These are phyloP conservation scores for Pinus taeda DNA, from an alignment of 75 land plant species.

Conservation along the genomic window DNA sequence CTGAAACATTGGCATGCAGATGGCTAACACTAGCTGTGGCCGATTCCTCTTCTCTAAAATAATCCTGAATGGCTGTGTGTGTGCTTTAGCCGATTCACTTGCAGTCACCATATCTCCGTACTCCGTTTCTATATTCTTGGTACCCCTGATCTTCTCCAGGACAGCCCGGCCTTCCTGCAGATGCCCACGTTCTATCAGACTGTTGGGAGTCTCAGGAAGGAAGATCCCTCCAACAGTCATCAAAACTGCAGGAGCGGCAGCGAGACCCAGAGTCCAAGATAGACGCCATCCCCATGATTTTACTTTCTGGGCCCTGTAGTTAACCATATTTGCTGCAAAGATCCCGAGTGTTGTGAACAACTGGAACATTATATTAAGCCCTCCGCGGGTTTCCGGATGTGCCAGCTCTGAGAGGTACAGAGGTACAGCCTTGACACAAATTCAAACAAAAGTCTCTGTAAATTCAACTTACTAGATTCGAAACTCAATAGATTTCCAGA, in stretches of 20 bases:
- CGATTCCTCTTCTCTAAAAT: slow-evolving; percentile 60
- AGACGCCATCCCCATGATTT: slow-evolving; percentile 83
- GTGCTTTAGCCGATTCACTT: slow-evolving; percentile 51
- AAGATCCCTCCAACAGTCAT: slow-evolving; percentile 68
- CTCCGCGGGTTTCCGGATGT: slow-evolving; percentile 71
- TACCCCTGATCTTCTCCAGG: slow-evolving; percentile 69
- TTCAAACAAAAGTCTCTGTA: too few species aligned
- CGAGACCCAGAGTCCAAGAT: slow-evolving; percentile 56
- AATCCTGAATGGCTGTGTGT: slow-evolving; percentile 71
- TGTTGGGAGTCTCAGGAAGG: slow-evolving; percentile 81
- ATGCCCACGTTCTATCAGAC: slow-evolving; percentile 51
- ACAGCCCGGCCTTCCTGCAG: slow-evolving; percentile 44
- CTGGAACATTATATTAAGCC: slow-evolving; percentile 80
- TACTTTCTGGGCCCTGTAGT: slow-evolving; percentile 60
- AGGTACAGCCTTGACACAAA: slow-evolving; percentile 64
- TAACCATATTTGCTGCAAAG: slow-evolving; percentile 75
- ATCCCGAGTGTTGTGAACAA: slow-evolving; percentile 81
- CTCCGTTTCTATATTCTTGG: slow-evolving; percentile 55
- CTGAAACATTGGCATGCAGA: slow-evolving; percentile 78
- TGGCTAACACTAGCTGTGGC: slow-evolving; percentile 81
- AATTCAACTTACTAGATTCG: too few species aligned
- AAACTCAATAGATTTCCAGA: too few species aligned
- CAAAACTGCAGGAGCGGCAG: slow-evolving; percentile 61
- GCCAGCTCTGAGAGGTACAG: slow-evolving; percentile 84
- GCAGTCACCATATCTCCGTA: slow-evolving; percentile 70